Conservation (phyloP, 805 yeast genomes). For the Sugiyamaella smithiae region DNA sequence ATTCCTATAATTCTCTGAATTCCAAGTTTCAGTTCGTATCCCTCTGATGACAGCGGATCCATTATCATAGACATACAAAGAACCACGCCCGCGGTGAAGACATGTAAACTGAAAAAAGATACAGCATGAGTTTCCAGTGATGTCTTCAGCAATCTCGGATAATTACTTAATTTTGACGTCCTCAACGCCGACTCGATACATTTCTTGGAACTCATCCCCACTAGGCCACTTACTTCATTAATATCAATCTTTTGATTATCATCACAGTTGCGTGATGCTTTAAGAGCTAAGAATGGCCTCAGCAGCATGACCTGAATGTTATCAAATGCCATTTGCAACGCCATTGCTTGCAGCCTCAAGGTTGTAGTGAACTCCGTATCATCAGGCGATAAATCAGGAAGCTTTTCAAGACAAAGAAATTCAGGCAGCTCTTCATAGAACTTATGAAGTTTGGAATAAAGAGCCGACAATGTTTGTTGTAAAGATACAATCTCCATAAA, state of each 20-base stretch:
- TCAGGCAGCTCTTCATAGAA: constrained; percentile 14
- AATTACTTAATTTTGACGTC: constrained; percentile 10
- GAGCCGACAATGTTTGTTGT: constrained; percentile 10
- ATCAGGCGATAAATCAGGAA: constrained; percentile 6
- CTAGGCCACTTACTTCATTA: constrained; percentile 9
- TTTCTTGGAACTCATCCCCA: constrained; percentile 10
- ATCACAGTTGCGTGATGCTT: constrained; percentile 7
- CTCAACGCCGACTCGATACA: constrained; percentile 13
- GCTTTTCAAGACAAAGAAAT: constrained; percentile 8
- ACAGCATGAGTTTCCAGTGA: constrained; percentile 15
- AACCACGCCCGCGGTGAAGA: constrained; percentile 16
- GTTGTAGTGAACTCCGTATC: constrained; percentile 3
- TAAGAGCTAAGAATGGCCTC: constrained; percentile 13
- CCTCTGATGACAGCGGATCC: constrained; percentile 14
- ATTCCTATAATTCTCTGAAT: constrained; percentile 12
- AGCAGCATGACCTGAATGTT: constrained; percentile 16
- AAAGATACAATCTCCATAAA: constrained; percentile 13
- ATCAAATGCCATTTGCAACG: constrained; percentile 15
- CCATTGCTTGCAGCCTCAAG: constrained; percentile 13
- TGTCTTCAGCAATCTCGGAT: constrained; percentile 9
- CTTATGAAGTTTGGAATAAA: constrained; percentile 9
- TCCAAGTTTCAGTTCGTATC: constrained; percentile 6
- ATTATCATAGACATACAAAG: constrained; percentile 16
- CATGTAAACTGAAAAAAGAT: constrained; percentile 14
- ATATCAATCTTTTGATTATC: constrained; percentile 8